These are phyloP conservation scores for Alternaria burnsii DNA, from an alignment of 2,329 filamentous ascomycete genomes.

Conservation along the genomic window DNA sequence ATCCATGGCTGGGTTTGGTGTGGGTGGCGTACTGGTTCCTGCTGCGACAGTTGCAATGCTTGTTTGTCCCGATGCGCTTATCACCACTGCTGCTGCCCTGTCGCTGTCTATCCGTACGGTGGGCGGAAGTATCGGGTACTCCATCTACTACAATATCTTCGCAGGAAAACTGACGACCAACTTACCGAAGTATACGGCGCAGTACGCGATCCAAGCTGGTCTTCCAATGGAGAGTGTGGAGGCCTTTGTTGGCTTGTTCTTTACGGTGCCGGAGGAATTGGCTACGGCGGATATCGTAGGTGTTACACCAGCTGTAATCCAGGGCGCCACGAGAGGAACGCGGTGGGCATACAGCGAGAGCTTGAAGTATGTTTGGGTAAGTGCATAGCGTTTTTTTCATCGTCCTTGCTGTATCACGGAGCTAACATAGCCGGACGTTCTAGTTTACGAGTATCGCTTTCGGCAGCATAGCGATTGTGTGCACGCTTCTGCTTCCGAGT, in stretches of 20 bases:
- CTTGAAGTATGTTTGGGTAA: constrained; percentile 44
- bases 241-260: constrained; percentile 47
- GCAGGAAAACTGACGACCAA: constrained; percentile 39
- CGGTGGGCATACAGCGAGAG: constrained; percentile 44
- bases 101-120: constrained; percentile 58
- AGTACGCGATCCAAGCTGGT: constrained; percentile 49
- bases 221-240: constrained; percentile 48
- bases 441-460: constrained; percentile 40
- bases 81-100: constrained; percentile 51
- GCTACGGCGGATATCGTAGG: constrained; percentile 28
- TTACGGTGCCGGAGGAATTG: constrained; percentile 31
- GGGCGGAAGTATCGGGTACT: constrained; percentile 49
- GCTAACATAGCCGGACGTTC: constrained; percentile 4
- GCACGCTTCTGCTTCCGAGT: constrained; percentile 40
- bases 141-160: constrained; percentile 49
- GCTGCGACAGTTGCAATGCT: constrained; percentile 47
- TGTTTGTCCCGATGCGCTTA: constrained; percentile 44
- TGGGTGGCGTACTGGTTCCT: constrained; percentile 49
- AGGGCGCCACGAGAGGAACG: constrained; percentile 34
- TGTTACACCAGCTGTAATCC: constrained; percentile 40
- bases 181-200: constrained; percentile 35
- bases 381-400: neutral
- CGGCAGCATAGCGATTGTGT: constrained; percentile 40
- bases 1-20: constrained; percentile 48
- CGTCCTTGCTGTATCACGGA: neutral